Evolutionary conservation across 1,139 yeast genomes (phyloP).

Genomic region (Taphrina flavorubra): DNA sequence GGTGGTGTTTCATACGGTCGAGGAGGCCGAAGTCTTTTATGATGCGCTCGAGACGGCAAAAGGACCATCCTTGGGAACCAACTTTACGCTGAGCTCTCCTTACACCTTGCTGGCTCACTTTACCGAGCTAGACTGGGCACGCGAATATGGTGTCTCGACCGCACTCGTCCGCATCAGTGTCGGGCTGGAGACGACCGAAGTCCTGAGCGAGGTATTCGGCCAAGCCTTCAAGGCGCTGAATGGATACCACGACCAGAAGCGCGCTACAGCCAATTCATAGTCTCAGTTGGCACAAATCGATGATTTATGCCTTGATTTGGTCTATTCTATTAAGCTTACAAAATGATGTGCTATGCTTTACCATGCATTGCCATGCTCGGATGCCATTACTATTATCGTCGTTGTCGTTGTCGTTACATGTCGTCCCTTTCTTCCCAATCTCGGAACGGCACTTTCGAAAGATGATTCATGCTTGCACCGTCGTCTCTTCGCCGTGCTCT

Average conservation of each 20-base stretch:
- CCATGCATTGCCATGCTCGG: constrained; percentile 7
- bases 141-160: constrained; percentile 82
- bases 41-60: constrained; percentile 77
- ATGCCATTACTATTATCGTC: neutral
- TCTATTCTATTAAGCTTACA: constrained; percentile 1
- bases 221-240: constrained; percentile 33
- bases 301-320: neutral
- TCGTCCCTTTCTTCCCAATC: too few relatives aligned
- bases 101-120: constrained; percentile 90
- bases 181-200: constrained; percentile 58
- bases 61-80: constrained; percentile 95
- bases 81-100: constrained; percentile 90
- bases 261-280: neutral
- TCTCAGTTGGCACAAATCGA: neutral
- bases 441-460: neutral
- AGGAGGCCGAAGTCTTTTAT: constrained; percentile 74
- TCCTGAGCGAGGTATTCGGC: constrained; percentile 20
- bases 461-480: neutral
- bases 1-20: constrained; percentile 69
- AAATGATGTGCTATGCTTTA: neutral
- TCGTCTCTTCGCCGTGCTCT: neutral
- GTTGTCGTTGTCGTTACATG: neutral
- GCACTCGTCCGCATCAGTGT: constrained; percentile 81
- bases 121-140: constrained; percentile 80
- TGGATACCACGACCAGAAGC: constrained; percentile 1